Evolutionary conservation across 495 filamentous ascomycete species (phyloP).

Genomic region (Penicillium coffeae): DNA sequence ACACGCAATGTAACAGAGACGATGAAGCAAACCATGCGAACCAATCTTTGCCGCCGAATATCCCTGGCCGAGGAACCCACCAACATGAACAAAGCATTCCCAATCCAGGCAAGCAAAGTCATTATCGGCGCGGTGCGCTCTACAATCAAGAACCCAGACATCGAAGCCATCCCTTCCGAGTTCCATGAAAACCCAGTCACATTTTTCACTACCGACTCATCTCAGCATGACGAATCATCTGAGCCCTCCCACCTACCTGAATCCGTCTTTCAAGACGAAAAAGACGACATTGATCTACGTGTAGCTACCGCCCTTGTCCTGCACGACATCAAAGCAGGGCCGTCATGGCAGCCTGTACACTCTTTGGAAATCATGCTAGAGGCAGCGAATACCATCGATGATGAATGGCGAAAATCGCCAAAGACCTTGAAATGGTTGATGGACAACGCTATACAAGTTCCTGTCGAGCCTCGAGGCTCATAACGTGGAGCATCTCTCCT

Average conservation of each 20-base stretch:
- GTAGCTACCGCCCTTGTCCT: conserved; percentile 24
- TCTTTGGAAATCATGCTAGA: conserved; percentile 33
- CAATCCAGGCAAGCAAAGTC: conserved; percentile 32
- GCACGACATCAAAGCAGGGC: conserved; percentile 23
- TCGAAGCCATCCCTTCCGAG: conserved; percentile 24
- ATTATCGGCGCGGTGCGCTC: conserved; percentile 36
- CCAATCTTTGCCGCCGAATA: conserved; percentile 25
- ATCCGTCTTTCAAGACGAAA: conserved; percentile 15
- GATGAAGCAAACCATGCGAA: conserved; percentile 31
- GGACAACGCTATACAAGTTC: conserved; percentile 32
- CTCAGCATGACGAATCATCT: too few species aligned
- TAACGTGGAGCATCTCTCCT: too few species aligned
- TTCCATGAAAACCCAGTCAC: conserved; percentile 23
- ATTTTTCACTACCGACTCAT: conserved; percentile 3
- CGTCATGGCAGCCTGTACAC: conserved; percentile 14
- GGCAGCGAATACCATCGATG: conserved; percentile 25
- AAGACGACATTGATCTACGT: conserved; percentile 21
- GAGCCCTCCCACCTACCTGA: conserved; percentile 16
- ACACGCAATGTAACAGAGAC: conserved; percentile 24
- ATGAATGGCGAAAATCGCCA: conserved; percentile 24
- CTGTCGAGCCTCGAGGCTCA: too few species aligned
- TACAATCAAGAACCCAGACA: conserved; percentile 8
- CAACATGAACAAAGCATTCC: conserved; percentile 20
- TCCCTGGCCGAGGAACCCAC: conserved; percentile 1
- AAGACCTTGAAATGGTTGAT: conserved; percentile 27